phyloP scores from a whole-genome alignment of 2,329 filamentous ascomycete genomes.

The Thelonectria olida region DNA sequence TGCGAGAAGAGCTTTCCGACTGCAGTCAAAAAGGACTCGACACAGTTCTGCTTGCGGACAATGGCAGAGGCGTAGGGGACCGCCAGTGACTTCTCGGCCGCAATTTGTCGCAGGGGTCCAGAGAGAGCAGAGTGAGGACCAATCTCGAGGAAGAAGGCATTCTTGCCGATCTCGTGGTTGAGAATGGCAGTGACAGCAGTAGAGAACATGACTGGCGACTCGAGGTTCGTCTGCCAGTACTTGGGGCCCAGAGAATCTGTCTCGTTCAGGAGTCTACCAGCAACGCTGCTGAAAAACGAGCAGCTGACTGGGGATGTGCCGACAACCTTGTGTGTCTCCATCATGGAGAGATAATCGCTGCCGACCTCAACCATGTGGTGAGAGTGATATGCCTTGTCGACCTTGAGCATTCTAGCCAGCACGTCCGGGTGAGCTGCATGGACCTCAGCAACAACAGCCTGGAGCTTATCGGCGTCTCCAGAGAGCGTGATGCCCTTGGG shows the following conservation, averaged over 20 bases:
- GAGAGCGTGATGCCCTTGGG: conserved; percentile 43
- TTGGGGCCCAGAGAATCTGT: conserved; percentile 16
- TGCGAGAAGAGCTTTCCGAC: conserved; percentile 8
- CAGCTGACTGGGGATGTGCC: background rate
- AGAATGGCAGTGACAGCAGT: conserved; percentile 24
- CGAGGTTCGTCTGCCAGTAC: conserved; percentile 45
- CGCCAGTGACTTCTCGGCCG: conserved; percentile 4
- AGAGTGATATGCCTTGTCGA: conserved; percentile 56
- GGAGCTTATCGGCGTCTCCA: conserved; percentile 29
- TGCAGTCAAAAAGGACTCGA: background rate
- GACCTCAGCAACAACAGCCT: conserved; percentile 39
- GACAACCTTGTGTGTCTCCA: conserved; percentile 21
- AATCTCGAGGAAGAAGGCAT: conserved; percentile 36
- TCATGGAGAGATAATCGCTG: conserved; percentile 32
- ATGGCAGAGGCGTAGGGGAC: background rate
- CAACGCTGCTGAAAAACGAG: conserved; percentile 43
- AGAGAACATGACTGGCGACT: conserved; percentile 41
- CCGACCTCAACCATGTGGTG: conserved; percentile 45
- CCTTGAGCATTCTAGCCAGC: conserved; percentile 45
- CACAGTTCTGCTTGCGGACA: conserved; percentile 1
- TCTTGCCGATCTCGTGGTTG: background rate
- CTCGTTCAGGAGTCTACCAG: conserved; percentile 34
- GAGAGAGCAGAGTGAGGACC: conserved; percentile 40
- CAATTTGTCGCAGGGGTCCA: conserved; percentile 38
- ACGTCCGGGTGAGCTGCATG: conserved; percentile 41